Evolutionary conservation across 305 asterid species (phyloP).

Genomic region (Fraxinus dipetala): DNA sequence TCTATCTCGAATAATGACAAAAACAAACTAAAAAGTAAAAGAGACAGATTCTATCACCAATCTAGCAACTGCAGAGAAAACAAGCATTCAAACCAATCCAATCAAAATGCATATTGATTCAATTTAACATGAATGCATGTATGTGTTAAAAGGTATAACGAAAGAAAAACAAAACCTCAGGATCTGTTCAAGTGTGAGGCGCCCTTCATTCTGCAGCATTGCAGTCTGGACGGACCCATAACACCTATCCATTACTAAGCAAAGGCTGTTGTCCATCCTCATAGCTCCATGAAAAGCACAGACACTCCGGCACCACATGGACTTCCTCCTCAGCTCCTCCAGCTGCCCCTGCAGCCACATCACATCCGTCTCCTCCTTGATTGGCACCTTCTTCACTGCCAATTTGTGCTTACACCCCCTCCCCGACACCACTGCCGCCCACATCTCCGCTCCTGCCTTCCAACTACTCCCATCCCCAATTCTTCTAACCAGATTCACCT

Average conservation of each 20-base stretch:
- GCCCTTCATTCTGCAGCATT: constrained; percentile 84
- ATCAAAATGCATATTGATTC: background rate
- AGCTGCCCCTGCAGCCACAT: constrained; percentile 91
- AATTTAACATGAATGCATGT: constrained; percentile 1
- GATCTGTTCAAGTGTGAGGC: constrained; percentile 93
- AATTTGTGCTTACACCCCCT: constrained; percentile 75
- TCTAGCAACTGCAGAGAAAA: constrained; percentile 2
- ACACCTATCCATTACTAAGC: constrained; percentile 88
- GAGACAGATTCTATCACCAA: constrained; percentile 11
- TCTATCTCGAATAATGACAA: background rate
- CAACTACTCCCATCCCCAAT: constrained; percentile 50
- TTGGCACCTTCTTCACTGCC: constrained; percentile 71
- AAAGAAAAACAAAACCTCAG: constrained; percentile 55
- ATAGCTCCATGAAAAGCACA: constrained; percentile 87
- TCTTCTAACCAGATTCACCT: constrained; percentile 67
- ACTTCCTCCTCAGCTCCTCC: constrained; percentile 77
- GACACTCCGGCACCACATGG: constrained; percentile 96
- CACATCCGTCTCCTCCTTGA: constrained; percentile 62
- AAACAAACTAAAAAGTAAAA: constrained; percentile 4
- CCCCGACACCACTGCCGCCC: constrained; percentile 61
- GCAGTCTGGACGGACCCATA: constrained; percentile 88
- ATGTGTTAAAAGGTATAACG: constrained; percentile 1
- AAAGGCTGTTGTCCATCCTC: constrained; percentile 60
- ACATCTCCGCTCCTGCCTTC: constrained; percentile 64
- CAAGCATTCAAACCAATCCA: background rate